Evolutionary conservation across 768 basidiomycete species (phyloP).

Genomic region (Agaricus subrufescens): DNA sequence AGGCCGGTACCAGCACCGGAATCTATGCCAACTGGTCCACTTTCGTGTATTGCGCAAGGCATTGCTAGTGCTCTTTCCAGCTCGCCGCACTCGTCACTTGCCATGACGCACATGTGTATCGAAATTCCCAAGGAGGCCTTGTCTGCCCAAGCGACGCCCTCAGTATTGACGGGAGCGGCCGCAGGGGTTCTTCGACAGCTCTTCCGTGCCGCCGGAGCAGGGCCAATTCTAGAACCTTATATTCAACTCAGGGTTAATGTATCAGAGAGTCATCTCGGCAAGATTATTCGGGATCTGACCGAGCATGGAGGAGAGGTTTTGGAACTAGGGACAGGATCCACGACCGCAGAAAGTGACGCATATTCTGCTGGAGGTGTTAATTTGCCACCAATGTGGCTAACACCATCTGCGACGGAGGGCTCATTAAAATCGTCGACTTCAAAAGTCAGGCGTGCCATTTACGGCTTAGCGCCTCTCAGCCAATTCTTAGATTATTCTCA

Average conservation of each 20-base stretch:
- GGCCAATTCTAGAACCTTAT: conserved; percentile 77
- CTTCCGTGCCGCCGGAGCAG: conserved; percentile 59
- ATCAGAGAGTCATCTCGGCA: conserved; percentile 64
- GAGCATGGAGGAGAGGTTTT: conserved; percentile 78
- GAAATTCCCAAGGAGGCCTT: conserved; percentile 45
- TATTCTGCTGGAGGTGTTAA: conserved; percentile 66
- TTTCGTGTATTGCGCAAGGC: conserved; percentile 59
- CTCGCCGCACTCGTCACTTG: conserved; percentile 74
- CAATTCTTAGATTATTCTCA: conserved; percentile 78
- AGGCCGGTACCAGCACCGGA: conserved; percentile 49
- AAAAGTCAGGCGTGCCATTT: conserved; percentile 54
- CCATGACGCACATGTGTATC: conserved; percentile 60
- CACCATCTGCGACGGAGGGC: conserved; percentile 46
- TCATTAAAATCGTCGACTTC: conserved; percentile 14
- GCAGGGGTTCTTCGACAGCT: conserved; percentile 59
- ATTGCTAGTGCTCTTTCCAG: conserved; percentile 67
- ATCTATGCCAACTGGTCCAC: conserved; percentile 40
- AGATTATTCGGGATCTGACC: conserved; percentile 78
- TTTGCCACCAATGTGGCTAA: conserved; percentile 69
- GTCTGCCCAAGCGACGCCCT: conserved; percentile 31
- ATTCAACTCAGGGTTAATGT: conserved; percentile 65
- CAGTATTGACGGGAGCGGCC: conserved; percentile 60
- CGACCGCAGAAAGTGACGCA: conserved; percentile 31
- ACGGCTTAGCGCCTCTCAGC: conserved; percentile 74
- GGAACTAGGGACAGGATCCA: conserved; percentile 52